Evolutionary conservation across 768 basidiomycete species (phyloP).

Genomic region (Boletus coccyginus): DNA sequence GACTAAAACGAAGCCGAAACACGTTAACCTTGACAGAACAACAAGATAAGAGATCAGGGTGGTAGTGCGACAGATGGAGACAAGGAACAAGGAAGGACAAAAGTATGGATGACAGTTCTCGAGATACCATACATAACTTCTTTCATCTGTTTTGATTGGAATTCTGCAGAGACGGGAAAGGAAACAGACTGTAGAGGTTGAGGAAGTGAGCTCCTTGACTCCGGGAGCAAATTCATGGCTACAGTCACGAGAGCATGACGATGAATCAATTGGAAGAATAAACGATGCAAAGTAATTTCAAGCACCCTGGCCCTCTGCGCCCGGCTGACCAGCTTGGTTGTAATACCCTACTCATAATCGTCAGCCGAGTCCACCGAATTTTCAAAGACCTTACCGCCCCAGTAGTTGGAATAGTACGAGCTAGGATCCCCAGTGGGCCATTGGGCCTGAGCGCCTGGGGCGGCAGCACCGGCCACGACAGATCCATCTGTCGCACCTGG

Average conservation of each 20-base stretch:
- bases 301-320: constrained; percentile 48
- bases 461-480: constrained; percentile 45
- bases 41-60: constrained; percentile 20
- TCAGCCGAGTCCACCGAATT: constrained; percentile 6
- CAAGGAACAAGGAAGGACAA: constrained; percentile 24
- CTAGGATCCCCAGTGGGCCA: constrained; percentile 75
- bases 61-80: constrained; percentile 19
- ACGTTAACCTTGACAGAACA: constrained; percentile 26
- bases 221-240: constrained; percentile 28
- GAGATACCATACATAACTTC: constrained; percentile 34
- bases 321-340: constrained; percentile 70
- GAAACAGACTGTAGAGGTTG: constrained; percentile 16
- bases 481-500: constrained; percentile 55
- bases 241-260: constrained; percentile 32
- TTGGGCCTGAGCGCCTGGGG: constrained; percentile 65
- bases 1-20: constrained; percentile 18
- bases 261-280: constrained; percentile 23
- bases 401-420: constrained; percentile 78
- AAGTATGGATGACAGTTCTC: constrained; percentile 30
- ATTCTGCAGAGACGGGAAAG: constrained; percentile 28
- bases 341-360: constrained; percentile 65
- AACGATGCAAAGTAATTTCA: constrained; percentile 27
- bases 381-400: constrained; percentile 59
- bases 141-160: constrained; percentile 32
- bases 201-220: constrained; percentile 19